Evolutionary conservation across 306 rosid species (phyloP).

Genomic region (Geum urbanum): DNA sequence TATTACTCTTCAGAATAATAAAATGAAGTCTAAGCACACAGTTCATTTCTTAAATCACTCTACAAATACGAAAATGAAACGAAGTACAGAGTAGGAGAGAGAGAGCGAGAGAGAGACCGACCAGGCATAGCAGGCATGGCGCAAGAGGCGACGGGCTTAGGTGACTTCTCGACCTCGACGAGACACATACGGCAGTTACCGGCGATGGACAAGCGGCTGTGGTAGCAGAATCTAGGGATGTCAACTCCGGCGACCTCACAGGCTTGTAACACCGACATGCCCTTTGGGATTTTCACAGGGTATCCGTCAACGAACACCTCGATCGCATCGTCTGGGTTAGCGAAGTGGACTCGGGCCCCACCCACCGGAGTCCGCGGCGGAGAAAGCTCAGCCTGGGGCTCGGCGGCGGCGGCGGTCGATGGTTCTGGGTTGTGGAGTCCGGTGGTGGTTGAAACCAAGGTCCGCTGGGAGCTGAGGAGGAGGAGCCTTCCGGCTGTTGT

Average conservation of each 20-base stretch:
- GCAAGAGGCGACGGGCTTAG: conserved; percentile 98
- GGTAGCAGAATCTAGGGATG: conserved; percentile 91
- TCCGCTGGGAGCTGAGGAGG: conserved; percentile 28
- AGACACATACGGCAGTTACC: conserved; percentile 99
- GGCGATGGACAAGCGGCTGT: conserved; percentile 83
- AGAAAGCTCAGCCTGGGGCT: conserved; percentile 19
- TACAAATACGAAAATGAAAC: too few species aligned
- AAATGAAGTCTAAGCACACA: neutral
- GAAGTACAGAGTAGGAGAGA: too few species aligned
- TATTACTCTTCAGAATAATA: too few species aligned
- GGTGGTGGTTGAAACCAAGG: conserved; percentile 65
- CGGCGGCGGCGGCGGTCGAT: conserved; percentile 54
- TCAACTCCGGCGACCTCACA: conserved; percentile 96
- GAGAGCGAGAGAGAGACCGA: conserved; percentile 10
- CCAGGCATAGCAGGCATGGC: conserved; percentile 99
- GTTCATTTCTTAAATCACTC: too few species aligned
- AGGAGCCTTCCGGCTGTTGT: conserved; percentile 44
- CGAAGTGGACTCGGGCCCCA: conserved; percentile 74
- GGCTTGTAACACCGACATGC: conserved; percentile 89
- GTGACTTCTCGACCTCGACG: conserved; percentile 99
- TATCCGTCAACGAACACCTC: conserved; percentile 92
- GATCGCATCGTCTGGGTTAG: conserved; percentile 79
- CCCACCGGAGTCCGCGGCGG: conserved; percentile 58
- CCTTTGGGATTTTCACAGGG: conserved; percentile 93
- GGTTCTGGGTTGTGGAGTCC: conserved; percentile 65